These are phyloP conservation scores for Coniferiporia sulphurascens DNA, from an alignment of 1,284 basidiomycete species.

Conservation along the genomic window DNA sequence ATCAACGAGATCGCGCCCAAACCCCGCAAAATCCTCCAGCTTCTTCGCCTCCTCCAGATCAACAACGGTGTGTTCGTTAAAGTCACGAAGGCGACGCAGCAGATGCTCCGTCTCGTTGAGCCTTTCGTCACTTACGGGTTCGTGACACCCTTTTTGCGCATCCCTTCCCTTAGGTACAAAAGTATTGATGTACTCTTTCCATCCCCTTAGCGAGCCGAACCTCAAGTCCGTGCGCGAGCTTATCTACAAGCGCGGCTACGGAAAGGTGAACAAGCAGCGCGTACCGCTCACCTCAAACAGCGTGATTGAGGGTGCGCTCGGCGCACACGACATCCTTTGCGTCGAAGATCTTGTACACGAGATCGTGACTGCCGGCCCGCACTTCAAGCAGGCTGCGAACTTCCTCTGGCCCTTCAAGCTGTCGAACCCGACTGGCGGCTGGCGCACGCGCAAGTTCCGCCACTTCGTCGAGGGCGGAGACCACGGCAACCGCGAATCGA, in stretches of 20 bases:
- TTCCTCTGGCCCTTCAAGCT: slow-evolving; percentile 99
- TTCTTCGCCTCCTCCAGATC: slow-evolving; percentile 98
- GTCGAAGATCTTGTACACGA: slow-evolving; percentile 99
- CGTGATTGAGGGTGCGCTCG: slow-evolving; percentile 89
- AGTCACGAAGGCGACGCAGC: slow-evolving; percentile 93
- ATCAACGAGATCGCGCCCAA: slow-evolving; percentile 99
- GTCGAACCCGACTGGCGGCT: slow-evolving; percentile 97
- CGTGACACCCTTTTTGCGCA: slow-evolving; percentile 27
- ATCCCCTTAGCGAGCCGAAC: slow-evolving; percentile 74
- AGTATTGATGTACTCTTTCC: background rate
- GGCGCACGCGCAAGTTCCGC: slow-evolving; percentile 96
- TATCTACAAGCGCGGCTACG: slow-evolving; percentile 99
- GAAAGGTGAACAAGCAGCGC: slow-evolving; percentile 97
- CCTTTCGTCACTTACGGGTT: slow-evolving; percentile 96
- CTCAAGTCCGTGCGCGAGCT: slow-evolving; percentile 96
- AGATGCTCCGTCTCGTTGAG: slow-evolving; percentile 97
- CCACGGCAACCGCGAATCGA: slow-evolving; percentile 91
- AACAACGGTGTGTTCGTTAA: slow-evolving; percentile 99
- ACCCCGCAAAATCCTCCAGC: slow-evolving; percentile 98
- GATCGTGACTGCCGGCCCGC: slow-evolving; percentile 92
- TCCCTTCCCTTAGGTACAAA: background rate
- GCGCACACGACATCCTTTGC: slow-evolving; percentile 95
- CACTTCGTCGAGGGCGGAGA: slow-evolving; percentile 94
- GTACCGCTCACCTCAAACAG: slow-evolving; percentile 94
- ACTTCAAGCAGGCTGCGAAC: slow-evolving; percentile 98